Conservation (phyloP, 1,284 basidiomycete species). For the Farysia itapuensis region DNA sequence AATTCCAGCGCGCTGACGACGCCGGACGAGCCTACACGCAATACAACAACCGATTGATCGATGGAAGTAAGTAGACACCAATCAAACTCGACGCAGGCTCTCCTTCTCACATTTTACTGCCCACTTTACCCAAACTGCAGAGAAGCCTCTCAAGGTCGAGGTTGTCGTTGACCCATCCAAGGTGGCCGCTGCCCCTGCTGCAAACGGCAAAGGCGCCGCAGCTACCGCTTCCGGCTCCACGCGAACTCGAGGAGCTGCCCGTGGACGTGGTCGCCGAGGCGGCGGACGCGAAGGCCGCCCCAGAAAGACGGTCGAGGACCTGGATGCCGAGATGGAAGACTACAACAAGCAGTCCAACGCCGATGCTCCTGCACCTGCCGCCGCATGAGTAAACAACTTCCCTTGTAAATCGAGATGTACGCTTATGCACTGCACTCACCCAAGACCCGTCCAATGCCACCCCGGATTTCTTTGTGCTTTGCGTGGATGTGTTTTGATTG, state of each 20-base stretch:
- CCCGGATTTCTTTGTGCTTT: no score
- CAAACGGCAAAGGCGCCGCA: conserved; percentile 16
- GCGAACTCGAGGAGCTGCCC: conserved; percentile 59
- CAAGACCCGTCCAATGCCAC: no score
- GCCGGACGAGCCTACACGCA: conserved; percentile 87
- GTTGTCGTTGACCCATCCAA: conserved; percentile 83
- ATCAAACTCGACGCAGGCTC: not conserved
- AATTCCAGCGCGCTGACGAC: conserved; percentile 83
- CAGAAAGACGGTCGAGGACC: conserved; percentile 65
- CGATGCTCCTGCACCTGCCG: conserved; percentile 24
- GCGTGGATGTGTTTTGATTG: no score
- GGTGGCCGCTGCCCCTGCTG: conserved; percentile 64
- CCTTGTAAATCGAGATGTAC: no score
- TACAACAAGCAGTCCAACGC: conserved; percentile 48
- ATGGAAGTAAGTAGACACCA: conserved; percentile 75
- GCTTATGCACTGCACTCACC: no score
- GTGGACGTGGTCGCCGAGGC: conserved; percentile 65
- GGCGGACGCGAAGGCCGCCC: conserved; percentile 60
- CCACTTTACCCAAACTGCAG: conserved; percentile 7
- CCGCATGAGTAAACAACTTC: no score
- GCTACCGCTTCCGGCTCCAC: conserved; percentile 18
- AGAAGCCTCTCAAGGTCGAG: conserved; percentile 97
- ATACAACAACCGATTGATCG: conserved; percentile 98
- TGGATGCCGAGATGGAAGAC: conserved; percentile 68
- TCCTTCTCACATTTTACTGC: not conserved